Evolutionary conservation across 345 rosid genomes (phyloP), one percentile per base, ranked within the genome.

Genomic region (Adansonia digitata): DNA sequence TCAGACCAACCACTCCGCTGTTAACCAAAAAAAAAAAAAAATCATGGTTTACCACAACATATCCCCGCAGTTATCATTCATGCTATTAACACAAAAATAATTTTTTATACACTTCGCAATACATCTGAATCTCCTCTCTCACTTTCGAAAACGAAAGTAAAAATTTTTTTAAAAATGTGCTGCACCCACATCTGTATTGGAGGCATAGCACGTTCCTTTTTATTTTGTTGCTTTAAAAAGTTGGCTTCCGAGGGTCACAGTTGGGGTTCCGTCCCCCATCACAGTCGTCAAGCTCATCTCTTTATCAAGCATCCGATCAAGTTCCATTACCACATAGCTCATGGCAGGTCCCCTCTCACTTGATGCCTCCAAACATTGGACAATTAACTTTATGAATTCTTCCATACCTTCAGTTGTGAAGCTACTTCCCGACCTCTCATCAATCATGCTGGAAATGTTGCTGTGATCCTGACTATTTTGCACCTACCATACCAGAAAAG

Each of bases 341-440:
- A 91, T 92, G 0, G 77, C 76, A 13, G 96, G 96, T 69, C 98
- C 84, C 79, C 91, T 90, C 78, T 92, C 97, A 45, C 98, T 94
- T 45, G 93, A 92, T 5, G 82, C 81, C 8, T 89, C 88, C 76
- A 92, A 34, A 78, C 97, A 92, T 43, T 72, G 85, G 26, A 85
- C 35, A 49, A 82, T 86, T 81, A 92, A 64, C 79, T 52, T 83
- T 75, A 91, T 88, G 74, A 90, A 84, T 67, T 84, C 92, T 63
- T 94, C 95, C 88, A 92, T 89, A 20, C 93, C 94, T 87, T 92
- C 97, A 5, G 84, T 71, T 9, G 98, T 92, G 88, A 91, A 94
- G 64, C 84, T 83, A 71, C 74, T 86, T 5, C 86, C 91, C 72
- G 91, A 78, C 81, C 90, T 94, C 78, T 78, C 83, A 74, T 94